Base-by-base conservation (phyloP, 441 rosid species). In the Macaranga tanarius region DNA sequence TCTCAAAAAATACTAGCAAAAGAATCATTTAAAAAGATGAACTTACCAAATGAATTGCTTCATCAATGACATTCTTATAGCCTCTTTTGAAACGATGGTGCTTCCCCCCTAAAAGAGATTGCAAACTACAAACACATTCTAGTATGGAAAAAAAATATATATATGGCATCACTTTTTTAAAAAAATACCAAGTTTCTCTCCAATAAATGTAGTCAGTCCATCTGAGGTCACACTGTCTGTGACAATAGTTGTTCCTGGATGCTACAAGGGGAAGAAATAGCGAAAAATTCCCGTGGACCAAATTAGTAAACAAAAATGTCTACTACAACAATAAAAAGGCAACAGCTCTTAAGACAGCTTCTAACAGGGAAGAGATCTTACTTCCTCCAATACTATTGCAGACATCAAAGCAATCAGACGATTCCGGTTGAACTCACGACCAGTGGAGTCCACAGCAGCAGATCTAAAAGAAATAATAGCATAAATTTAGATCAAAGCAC, bases 181-280 rank as follows among this genome's bases (percentile, higher is more conserved):
- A 0, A 34, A 34, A 34, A 67, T 90, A 92, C 98, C 98, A 28
- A 95, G 96, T 84, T 90, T 90, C 80, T 91, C 80, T 79, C 91
- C 96, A 69, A 95, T 92, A 77, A 91, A 92, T 54, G 90, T 74
- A 23, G 97, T 88, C 77, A 95, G 82, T 57, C 98, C 96, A 71
- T 95, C 98, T 34, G 99, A 95, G 79, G 99, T 92, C 71, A 95
- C 99, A 57, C 99, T 95, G 78, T 95, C 99, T 1, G 99, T 95
- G 58, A 95, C 99, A 71, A 92, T 88, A 65, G 98, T 89, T 68
- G 99, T 87, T 77, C 93, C 92, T 26, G 96, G 97, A 88, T 90
- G 99, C 99, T 95, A 61, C 8, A 55, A 26, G 5, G 13, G 8
- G 2, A 8, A 52, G 19, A 4, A 52, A 7, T 19, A 52, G 74